Base-by-base conservation (phyloP, 768 basidiomycete genomes). In the Porphyrellus cyaneotinctus region DNA sequence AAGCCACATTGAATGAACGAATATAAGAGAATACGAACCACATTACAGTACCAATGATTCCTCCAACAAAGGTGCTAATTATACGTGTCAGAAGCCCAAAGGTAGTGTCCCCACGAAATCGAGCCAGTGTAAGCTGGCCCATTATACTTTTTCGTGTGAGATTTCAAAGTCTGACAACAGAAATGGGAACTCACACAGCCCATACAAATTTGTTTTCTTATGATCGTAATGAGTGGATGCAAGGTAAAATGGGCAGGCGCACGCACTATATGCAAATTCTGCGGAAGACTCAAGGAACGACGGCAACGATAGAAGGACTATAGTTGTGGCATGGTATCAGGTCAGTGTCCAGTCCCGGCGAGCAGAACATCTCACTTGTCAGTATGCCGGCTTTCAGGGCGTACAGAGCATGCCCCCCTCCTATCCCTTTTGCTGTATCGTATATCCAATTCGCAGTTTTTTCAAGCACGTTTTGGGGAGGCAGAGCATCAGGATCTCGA, bases 91-190 rank as follows among this genome's bases (percentile, higher is more conserved):
- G 69, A 14, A 88, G 74, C 2, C 79, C 85, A 53, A 86, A 86
- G 0, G 80, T 76, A 0, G 88, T 91, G 47, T 91, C 88, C 1
- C 88, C 88, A 39, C 84, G 76, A 61, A 88, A 90, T 17, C 87
- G 79, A 10, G 84, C 73, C 0, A 88, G 66, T 0, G 86, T 86
- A 7, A 88, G 70, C 59, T 90, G 88, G 0, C 80, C 87, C 84
- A 90, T 88, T 62, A 89, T 76, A 17, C 84, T 87, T 50, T 17
- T 2, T 24, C 30, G 13, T 6, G 43, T 57, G 28, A 54, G 49
- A 38, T 28, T 51, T 37, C 17, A 18, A 32, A n/a, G 23, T 5
- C 18, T 33, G 17, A 26, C 11, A 20, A 49, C 9, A 4, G 1
- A 49, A 26, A 43, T 6, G 47, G n/a, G 35, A 26, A 52, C 80